A percentile compares a stretch with the other conserved stretches of the same genome.
Evolutionary conservation across 768 basidiomycete genomes (phyloP).

Genomic region (Pisolithus tinctorius): DNA sequence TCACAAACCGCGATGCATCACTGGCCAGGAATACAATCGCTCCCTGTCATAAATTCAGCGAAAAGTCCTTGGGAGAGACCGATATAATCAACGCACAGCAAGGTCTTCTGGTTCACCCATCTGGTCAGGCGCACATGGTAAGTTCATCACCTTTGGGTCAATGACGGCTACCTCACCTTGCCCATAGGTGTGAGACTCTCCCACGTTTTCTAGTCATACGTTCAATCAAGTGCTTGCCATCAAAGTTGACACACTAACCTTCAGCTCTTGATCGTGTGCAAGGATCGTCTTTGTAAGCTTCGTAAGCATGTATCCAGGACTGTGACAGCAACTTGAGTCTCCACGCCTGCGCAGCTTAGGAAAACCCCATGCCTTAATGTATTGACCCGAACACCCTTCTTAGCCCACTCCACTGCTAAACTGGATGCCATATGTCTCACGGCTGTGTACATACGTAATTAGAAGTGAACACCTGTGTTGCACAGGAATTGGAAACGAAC

Average conservation of each 20-base stretch:
- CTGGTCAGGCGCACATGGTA: constrained; percentile 25
- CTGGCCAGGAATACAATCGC: constrained; percentile 88
- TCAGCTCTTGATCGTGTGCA: constrained; percentile 65
- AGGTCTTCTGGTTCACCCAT: constrained; percentile 93
- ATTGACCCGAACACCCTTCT: constrained; percentile 82
- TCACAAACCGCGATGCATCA: constrained; percentile 87
- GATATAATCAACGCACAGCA: constrained; percentile 41
- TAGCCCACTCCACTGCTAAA: constrained; percentile 95
- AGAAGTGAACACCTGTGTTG: background rate
- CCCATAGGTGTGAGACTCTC: constrained; percentile 82
- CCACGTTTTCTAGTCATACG: constrained; percentile 63
- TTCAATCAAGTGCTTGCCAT: background rate
- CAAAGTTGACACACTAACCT: constrained; percentile 37
- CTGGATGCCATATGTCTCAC: constrained; percentile 93
- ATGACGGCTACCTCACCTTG: constrained; percentile 41
- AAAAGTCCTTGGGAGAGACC: background rate
- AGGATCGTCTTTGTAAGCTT: constrained; percentile 82
- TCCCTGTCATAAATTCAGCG: constrained; percentile 38
- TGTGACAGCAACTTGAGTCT: constrained; percentile 23
- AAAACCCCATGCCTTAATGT: constrained; percentile 49
- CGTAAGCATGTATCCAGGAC: constrained; percentile 93
- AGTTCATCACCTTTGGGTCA: constrained; percentile 5
- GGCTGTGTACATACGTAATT: constrained; percentile 36
- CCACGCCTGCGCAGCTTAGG: background rate
- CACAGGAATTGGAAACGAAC: constrained; percentile 28